These are phyloP conservation scores for Glomus cerebriforme DNA, from an alignment of 192 early-diverging fungal species.

Conservation along the genomic window DNA sequence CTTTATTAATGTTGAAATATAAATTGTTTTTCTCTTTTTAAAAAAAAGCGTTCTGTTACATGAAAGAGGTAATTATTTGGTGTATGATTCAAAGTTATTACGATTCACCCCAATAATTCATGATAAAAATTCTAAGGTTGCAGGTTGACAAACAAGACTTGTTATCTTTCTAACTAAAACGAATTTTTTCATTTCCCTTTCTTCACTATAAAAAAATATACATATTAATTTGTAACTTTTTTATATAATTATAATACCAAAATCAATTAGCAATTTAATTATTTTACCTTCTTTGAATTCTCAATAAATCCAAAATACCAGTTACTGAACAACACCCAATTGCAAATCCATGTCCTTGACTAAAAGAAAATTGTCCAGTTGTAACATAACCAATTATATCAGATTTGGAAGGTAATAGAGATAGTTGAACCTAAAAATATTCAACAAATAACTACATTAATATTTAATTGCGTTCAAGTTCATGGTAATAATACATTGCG, in stretches of 20 bases:
- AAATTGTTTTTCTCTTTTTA: too few species aligned
- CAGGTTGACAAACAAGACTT: slow-evolving; percentile 17
- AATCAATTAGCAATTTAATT: too few species aligned
- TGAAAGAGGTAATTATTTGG: background rate
- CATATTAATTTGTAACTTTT: background rate
- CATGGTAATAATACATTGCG: background rate
- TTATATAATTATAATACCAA: background rate
- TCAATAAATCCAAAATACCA: slow-evolving; percentile 48
- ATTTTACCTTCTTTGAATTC: slow-evolving; percentile 41
- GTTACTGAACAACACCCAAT: slow-evolving; percentile 63
- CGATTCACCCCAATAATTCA: too few species aligned
- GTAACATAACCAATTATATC: slow-evolving; percentile 72
- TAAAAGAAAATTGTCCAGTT: slow-evolving; percentile 67
- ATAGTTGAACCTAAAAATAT: slow-evolving; percentile 37
- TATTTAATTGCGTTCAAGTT: background rate
- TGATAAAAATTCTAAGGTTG: slow-evolving; percentile 14
- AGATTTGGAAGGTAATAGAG: slow-evolving; percentile 37
- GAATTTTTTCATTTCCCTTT: slow-evolving; percentile 22
- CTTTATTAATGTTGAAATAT: too few species aligned
- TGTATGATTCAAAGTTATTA: background rate
- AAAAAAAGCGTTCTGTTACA: too few species aligned
- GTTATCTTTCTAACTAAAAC: slow-evolving; percentile 28
- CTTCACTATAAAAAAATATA: background rate
- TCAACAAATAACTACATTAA: background rate
- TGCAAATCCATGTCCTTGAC: slow-evolving; percentile 59